Percentiles rank a stretch among this genome's conserved stretches.
These are phyloP conservation scores for Diaporthe citrichinensis DNA, from an alignment of 2,329 filamentous ascomycete species.

Conservation along the genomic window DNA sequence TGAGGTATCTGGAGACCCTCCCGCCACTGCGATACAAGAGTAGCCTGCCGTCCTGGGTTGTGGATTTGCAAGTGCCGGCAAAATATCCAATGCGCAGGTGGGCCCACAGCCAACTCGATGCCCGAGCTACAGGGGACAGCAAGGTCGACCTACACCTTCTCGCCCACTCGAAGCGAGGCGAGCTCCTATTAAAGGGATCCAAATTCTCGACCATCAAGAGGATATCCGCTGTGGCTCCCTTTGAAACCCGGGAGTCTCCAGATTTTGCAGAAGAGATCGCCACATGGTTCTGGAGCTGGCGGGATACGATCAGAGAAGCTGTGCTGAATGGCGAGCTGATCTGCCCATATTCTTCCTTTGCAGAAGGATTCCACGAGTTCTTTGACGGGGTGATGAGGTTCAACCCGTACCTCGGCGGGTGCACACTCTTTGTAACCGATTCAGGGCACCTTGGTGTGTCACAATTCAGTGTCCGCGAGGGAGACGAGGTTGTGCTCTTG, in stretches of 20 bases:
- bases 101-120: neutral
- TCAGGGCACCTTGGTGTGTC: constrained; percentile 21
- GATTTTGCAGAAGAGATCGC: constrained; percentile 23
- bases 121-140: neutral
- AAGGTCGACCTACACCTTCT: constrained; percentile 4
- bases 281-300: constrained; percentile 13
- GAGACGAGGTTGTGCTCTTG: constrained; percentile 17
- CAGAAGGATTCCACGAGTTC: constrained; percentile 8
- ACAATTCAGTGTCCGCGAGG: constrained; percentile 4
- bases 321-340: neutral
- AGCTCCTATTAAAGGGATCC: neutral
- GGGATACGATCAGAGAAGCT: neutral
- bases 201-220: neutral
- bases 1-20: constrained; percentile 15
- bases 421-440: neutral
- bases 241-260: neutral
- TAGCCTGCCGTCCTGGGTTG: constrained; percentile 12
- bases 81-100: constrained; percentile 1
- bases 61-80: neutral
- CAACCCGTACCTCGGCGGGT: constrained; percentile 5
- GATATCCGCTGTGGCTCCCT: neutral
- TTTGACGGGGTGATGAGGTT: constrained; percentile 17
- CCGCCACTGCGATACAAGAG: constrained; percentile 6
- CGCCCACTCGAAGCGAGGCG: neutral
- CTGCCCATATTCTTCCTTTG: constrained; percentile 8